phyloP scores from a whole-genome alignment of 2,329 filamentous ascomycete genomes.

The Pezizomycotina sp. region DNA sequence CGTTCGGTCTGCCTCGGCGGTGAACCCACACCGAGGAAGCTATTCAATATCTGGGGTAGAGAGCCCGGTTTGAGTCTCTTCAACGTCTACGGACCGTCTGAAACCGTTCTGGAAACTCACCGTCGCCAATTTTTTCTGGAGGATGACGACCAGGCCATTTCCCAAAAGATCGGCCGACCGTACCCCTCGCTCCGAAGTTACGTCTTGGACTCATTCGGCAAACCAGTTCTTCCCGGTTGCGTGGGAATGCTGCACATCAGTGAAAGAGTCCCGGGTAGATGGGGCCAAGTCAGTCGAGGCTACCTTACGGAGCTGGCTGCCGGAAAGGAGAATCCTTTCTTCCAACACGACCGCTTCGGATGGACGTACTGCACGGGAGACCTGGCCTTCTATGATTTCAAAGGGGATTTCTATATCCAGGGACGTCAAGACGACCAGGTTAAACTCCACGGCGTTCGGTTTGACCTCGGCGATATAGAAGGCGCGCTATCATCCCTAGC shows the following conservation, averaged over 20 bases:
- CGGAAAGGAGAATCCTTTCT: no score
- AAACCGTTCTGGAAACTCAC: conserved; percentile 15
- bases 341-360: no score
- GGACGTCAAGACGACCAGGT: conserved; percentile 52
- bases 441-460: conserved; percentile 48
- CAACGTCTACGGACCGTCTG: conserved; percentile 30
- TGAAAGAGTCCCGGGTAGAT: conserved; percentile 29
- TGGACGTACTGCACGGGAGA: conserved; percentile 45
- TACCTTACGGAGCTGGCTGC: conserved; percentile 27
- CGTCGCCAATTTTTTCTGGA: background rate
- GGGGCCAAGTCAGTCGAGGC: conserved; percentile 30
- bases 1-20: conserved; percentile 23
- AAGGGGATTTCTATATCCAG: conserved; percentile 40
- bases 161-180: conserved; percentile 1
- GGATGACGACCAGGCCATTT: no score
- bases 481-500: no score
- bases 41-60: conserved; percentile 7
- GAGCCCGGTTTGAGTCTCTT: conserved; percentile 13
- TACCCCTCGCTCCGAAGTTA: background rate
- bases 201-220: conserved; percentile 29
- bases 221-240: background rate
- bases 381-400: conserved; percentile 38
- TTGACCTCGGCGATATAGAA: conserved; percentile 43
- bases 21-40: conserved; percentile 1
- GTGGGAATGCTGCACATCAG: no score